Conservation (phyloP, 345 rosid genomes). For the Viola odorata region DNA sequence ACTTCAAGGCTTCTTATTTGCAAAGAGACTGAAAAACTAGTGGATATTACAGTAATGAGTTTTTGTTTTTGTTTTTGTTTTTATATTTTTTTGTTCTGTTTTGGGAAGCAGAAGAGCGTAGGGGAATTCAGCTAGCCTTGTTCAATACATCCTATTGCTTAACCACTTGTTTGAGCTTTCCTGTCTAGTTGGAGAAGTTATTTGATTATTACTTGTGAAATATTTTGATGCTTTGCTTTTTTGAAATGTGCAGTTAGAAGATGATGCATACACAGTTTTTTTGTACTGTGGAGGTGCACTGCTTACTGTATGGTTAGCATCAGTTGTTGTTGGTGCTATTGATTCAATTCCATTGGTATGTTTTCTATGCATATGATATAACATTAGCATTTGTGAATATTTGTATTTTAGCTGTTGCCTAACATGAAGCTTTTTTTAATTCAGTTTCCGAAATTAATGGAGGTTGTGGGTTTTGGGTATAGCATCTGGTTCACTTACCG, state of each 20-base stretch:
- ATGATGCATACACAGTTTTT: constrained; percentile 47
- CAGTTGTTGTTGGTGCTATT: constrained; percentile 59
- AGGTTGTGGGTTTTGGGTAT: constrained; percentile 87
- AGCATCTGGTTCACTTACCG: constrained; percentile 73
- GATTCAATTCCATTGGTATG: constrained; percentile 87
- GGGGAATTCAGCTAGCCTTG: no score
- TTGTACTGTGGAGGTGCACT: constrained; percentile 62
- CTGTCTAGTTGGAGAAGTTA: no score
- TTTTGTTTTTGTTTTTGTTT: no score
- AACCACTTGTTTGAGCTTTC: no score
- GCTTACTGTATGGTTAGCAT: constrained; percentile 49
- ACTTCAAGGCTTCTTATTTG: no score
- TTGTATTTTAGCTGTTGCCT: neutral
- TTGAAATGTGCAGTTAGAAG: constrained; percentile 49
- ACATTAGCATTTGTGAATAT: neutral
- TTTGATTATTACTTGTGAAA: no score
- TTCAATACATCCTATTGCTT: no score
- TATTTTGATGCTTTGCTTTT: neutral
- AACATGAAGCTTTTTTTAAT: neutral
- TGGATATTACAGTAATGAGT: no score
- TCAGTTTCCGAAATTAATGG: constrained; percentile 83
- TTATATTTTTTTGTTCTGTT: no score
- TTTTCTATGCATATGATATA: neutral
- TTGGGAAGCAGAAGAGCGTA: no score
- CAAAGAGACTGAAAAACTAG: no score